Base-by-base conservation (phyloP, 1,284 basidiomycete species). In the Cutaneotrichosporon cyanovorans region DNA sequence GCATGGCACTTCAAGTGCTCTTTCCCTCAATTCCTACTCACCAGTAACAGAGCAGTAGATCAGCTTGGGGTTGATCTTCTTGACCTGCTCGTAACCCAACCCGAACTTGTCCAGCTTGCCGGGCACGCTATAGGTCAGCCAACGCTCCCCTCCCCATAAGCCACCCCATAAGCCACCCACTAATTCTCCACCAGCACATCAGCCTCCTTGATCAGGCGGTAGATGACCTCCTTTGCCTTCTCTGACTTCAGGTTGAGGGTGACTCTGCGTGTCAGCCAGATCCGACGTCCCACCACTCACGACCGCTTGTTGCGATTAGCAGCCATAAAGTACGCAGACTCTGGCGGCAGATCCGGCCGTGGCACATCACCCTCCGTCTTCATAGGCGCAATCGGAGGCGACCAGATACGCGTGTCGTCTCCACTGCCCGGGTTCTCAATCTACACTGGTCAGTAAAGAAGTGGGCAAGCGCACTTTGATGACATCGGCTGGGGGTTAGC, bases 41-140 rank as follows among this genome's bases (percentile, higher is more conserved):
- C 88, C 88, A 15, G 89, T 90, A 55, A 97, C 85, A 21, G 86
- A 90, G 36, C 88, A 82, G 62, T 96, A 97, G 37, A 96, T 82
- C 42, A 97, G 75, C 34, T 76, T 74, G 2, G 84, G 83, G 61
- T 96, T 97, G 45, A 92, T 75, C 66, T 79, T 78, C 45, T 76
- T 76, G 61, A 88, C 85, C 50, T 87, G 80, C 53, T 90, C 85
- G 74, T 82, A 96, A 6, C 87, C 88, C 16, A 97, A 76, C 0
- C 88, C 88, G 73, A 92, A 80, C 40, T 79, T 78, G 4, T 80
- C 80, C 10, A 96, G 79, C 68, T 96, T 96, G 3, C 91, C 74
- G 16, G 71, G 66, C 2, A 71, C 61, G 48, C 63, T 68, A 22
- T 33, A 48, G 44, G 36, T 41, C 32, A 23, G 35, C 10, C 28